Percentiles rank a stretch among this genome's conserved stretches.
Evolutionary conservation across 73 alveolate genomes (phyloP).

Genomic region (Paramecium primaurelia): DNA sequence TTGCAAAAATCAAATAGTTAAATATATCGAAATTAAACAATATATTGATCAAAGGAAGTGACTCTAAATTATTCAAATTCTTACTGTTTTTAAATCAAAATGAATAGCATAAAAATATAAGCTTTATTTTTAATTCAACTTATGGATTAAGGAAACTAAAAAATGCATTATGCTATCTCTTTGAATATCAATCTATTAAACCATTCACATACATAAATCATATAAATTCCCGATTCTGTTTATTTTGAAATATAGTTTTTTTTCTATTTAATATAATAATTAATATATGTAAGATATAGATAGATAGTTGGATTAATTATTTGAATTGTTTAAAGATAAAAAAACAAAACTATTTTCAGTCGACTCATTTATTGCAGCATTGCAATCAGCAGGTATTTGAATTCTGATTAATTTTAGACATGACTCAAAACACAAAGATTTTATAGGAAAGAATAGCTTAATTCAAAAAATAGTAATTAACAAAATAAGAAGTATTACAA

Average conservation of each 20-base stretch:
- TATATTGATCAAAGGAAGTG: neutral
- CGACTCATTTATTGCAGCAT: neutral
- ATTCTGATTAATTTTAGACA: neutral
- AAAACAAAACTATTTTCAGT: neutral
- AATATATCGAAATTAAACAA: neutral
- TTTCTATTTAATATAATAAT: too few species aligned
- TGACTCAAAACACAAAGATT: neutral
- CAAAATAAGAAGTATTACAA: neutral
- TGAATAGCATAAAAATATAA: too few species aligned
- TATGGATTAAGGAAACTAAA: too few species aligned
- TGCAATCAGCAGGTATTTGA: neutral
- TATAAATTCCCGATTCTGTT: too few species aligned
- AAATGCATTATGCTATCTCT: too few species aligned
- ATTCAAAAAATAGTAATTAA: neutral
- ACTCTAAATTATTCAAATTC: neutral
- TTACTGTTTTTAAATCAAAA: too few species aligned
- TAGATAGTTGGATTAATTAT: neutral
- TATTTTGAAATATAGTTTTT: neutral
- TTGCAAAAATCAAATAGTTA: neutral
- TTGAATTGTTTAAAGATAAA: neutral
- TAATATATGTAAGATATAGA: neutral
- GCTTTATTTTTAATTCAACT: too few species aligned
- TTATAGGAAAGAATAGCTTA: neutral
- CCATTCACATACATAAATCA: too few species aligned
- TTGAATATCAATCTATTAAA: too few species aligned